Evolutionary conservation across 2,329 filamentous ascomycete genomes (phyloP), one percentile per base, ranked within the genome.

Genomic region (Bipolaris sorokiniana): DNA sequence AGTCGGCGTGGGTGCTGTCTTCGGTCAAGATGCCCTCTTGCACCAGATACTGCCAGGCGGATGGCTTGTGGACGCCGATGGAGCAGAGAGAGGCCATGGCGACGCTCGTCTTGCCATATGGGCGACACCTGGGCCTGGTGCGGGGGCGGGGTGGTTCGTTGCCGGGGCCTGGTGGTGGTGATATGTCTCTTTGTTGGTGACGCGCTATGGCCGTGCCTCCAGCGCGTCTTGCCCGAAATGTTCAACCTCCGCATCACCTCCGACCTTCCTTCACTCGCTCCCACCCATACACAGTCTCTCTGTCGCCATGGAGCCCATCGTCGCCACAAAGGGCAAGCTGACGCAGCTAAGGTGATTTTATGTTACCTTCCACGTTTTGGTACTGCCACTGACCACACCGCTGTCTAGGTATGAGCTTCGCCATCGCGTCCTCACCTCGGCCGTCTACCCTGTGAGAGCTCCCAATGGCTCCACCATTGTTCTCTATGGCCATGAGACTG

Each of bases 11-110:
- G 16, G 85, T 78, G 3, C 90, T 85, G 60, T 95, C 84, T 44
- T 83, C 77, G 16, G 89, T 85, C 1, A 98, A 82, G 38, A 96
- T 84, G 56, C 87, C 85, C 77, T 98, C 93, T 66, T 88, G 84
- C 66, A 97, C 85, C 63, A 96, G 88, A 80, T 95, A 92, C 61
- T 86, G 87, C 63, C 98, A 83, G 63, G 90, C 92, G 59, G 90
- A 86, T 59, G 96, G 93, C 79, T 90, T 88, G 81, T 98, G 94
- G 72, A 97, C 83, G 76, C 95, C 95, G 71, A 97, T 85, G 64
- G 94, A 97, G 77, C 87, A 90, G 79, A 97, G 87, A 74, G 90
- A 88, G 67, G 94, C 94, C 96, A 99, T 99, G 58, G 61, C 57
- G 61, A 65, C 51, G 57, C 60, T 61, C 52, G 61, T 54, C 58